Evolutionary conservation across 2,329 filamentous ascomycete genomes (phyloP).

Genomic region (Aspergillus carbonarius): DNA sequence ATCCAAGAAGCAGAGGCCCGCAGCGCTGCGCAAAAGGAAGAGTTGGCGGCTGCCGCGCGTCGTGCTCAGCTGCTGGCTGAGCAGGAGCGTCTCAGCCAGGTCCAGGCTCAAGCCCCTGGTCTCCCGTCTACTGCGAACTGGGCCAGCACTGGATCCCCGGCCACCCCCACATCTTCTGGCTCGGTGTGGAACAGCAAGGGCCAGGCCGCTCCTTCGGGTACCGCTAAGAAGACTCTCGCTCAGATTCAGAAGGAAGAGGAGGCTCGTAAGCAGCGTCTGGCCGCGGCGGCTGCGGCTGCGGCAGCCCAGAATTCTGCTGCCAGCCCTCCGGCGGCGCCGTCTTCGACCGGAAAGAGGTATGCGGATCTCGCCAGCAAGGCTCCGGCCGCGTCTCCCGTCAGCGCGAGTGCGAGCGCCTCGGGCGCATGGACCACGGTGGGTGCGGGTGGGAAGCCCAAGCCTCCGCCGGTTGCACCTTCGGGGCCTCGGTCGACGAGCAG

Average conservation of each 20-base stretch:
- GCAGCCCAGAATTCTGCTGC: constrained; percentile 47
- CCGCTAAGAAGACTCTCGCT: constrained; percentile 81
- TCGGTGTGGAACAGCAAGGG: constrained; percentile 55
- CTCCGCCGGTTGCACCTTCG: constrained; percentile 53
- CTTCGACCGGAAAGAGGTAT: constrained; percentile 74
- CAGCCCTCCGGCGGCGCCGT: constrained; percentile 40
- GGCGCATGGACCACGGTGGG: constrained; percentile 93
- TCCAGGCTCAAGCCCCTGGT: constrained; percentile 69
- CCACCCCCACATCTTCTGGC: constrained; percentile 54
- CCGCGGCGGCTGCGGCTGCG: constrained; percentile 50
- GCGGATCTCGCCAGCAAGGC: constrained; percentile 88
- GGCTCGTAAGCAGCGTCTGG: constrained; percentile 74
- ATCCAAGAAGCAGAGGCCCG: constrained; percentile 95
- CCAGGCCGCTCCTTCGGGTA: constrained; percentile 38
- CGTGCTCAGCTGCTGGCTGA: constrained; percentile 68
- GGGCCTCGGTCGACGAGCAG: constrained; percentile 50
- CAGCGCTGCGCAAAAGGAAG: constrained; percentile 86
- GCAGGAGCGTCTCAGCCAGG: constrained; percentile 68
- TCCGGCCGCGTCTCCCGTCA: constrained; percentile 45
- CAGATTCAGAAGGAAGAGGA: constrained; percentile 98
- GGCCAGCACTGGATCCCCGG: constrained; percentile 72
- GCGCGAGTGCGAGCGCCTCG: constrained; percentile 38
- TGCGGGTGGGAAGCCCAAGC: constrained; percentile 86
- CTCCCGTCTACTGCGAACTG: constrained; percentile 87
- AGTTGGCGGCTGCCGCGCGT: constrained; percentile 72